These are phyloP conservation scores for Mycena galopus DNA, from an alignment of 768 basidiomycete species.

Conservation along the genomic window DNA sequence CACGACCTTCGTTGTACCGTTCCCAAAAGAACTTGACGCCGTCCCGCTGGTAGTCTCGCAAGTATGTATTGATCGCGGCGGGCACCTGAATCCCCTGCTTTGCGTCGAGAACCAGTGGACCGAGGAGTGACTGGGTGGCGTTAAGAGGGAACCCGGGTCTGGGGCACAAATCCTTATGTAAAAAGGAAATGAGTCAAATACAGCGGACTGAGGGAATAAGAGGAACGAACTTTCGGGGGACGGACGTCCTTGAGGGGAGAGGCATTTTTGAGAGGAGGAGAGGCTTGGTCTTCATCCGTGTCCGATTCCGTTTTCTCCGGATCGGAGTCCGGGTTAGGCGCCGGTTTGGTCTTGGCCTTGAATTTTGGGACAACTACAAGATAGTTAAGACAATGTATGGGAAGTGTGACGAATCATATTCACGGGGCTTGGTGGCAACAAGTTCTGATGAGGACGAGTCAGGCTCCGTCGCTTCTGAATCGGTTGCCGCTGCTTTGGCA, in stretches of 20 bases:
- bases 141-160: conserved; percentile 69
- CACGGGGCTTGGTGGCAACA: neutral
- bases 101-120: conserved; percentile 66
- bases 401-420: neutral
- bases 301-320: conserved; percentile 61
- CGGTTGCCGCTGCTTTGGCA: neutral
- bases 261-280: neutral
- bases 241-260: neutral
- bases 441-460: neutral
- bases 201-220: too few relatives aligned
- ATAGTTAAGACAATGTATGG: neutral
- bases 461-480: conserved; percentile 4
- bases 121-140: conserved; percentile 55
- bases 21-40: conserved; percentile 87
- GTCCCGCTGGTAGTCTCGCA: conserved; percentile 93
- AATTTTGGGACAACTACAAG: conserved; percentile 3
- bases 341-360: conserved; percentile 17
- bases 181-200: neutral
- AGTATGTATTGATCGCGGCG: conserved; percentile 81
- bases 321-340: conserved; percentile 44
- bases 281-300: conserved; percentile 31
- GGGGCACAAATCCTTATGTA: conserved; percentile 57
- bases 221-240: neutral
- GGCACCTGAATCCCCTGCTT: conserved; percentile 66
- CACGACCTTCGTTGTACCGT: conserved; percentile 74